A percentile compares a stretch with the other conserved stretches of the same genome.
These are phyloP conservation scores for Claviceps pusilla DNA, from an alignment of 2,329 filamentous ascomycete species.

Conservation along the genomic window DNA sequence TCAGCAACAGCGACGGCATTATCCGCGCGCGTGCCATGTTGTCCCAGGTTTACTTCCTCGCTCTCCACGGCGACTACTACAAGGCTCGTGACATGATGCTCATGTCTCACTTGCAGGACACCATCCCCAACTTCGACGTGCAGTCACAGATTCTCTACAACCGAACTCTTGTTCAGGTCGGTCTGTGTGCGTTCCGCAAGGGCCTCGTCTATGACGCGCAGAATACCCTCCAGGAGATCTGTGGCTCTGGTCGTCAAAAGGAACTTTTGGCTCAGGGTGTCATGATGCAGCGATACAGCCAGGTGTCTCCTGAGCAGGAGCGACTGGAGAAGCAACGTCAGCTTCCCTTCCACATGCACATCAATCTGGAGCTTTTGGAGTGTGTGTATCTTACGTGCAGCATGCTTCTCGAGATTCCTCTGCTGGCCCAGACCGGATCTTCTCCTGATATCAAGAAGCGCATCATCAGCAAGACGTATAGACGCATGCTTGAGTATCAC, in stretches of 20 bases:
- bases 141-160: constrained; percentile 98
- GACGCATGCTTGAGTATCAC: constrained; percentile 97
- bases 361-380: constrained; percentile 95
- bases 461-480: constrained; percentile 98
- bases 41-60: constrained; percentile 96
- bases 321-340: constrained; percentile 93
- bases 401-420: constrained; percentile 96
- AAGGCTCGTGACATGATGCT: constrained; percentile 97
- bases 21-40: constrained; percentile 93
- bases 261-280: constrained; percentile 94
- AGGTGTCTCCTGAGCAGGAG: constrained; percentile 95
- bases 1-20: constrained; percentile 86
- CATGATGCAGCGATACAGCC: constrained; percentile 92
- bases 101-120: constrained; percentile 98
- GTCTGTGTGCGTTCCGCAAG: constrained; percentile 93
- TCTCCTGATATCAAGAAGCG: constrained; percentile 95
- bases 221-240: constrained; percentile 94
- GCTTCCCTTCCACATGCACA: constrained; percentile 99
- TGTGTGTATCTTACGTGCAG: constrained; percentile 98
- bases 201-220: constrained; percentile 95
- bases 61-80: constrained; percentile 95
- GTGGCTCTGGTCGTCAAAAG: constrained; percentile 93
- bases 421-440: constrained; percentile 90
- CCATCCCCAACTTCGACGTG: constrained; percentile 90
- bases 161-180: constrained; percentile 91